Base-by-base conservation (phyloP, 768 basidiomycete genomes). In the Mrakia blollopis region DNA sequence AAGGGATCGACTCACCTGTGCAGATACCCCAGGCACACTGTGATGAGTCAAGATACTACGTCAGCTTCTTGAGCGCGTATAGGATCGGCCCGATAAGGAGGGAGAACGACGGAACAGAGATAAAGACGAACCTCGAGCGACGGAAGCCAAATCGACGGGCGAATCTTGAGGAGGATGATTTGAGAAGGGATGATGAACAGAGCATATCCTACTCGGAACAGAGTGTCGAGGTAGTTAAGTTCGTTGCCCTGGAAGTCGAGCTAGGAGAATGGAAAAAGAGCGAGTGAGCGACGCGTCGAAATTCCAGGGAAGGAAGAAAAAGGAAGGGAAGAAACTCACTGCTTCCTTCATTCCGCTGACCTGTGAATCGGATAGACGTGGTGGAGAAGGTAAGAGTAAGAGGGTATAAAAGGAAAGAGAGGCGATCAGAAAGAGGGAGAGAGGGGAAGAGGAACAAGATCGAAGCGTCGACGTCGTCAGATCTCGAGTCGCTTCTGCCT, bases 131-230 rank as follows among this genome's bases (percentile, higher is more conserved):
- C 44, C 74, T 81, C 80, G 44, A 80, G 74, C 28, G 74, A 65
- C 2, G 80, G 79, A 13, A 81, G 62, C 79, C 79, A 81, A 72
- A 71, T 74, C 13, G 78, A 73, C 9, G 82, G 80, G 2, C 78
- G 57, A 44, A 81, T 69, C 10, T 78, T 78, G 70, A 80, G 80
- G 72, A 82, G 77, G 54, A 82, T 80, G 78, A 81, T 47, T 71
- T 81, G 81, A 11, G 80, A 81, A 0, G 80, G 80, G 37, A 81
- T 78, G 32, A 80, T 78, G 80, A 71, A 80, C 11, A 63, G 14
- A 6, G 76, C 76, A 14, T 77, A 77, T 13, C 76, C 76, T 35
- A 77, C 57, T 23, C 62, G 76, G 25, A 54, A 77, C 32, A n/a
- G 37, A 0, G 76, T 60, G 60, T 69, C 76, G n/a, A 72, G 41